phyloP scores from a whole-genome alignment of 106 monocot genomes.

The Narthecium ossifragum region DNA sequence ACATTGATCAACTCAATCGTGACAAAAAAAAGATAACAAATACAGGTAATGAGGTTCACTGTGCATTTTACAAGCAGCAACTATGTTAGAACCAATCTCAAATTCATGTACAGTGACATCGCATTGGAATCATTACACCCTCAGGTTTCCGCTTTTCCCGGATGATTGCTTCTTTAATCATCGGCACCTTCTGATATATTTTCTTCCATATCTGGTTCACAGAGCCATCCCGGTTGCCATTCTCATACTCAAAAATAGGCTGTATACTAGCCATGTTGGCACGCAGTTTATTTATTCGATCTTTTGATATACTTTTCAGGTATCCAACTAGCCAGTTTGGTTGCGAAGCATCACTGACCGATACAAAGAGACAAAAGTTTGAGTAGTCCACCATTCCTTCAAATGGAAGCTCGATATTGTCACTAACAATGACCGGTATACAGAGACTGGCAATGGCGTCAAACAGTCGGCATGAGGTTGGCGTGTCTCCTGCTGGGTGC shows the following conservation, averaged over 20 bases:
- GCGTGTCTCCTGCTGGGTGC: slow-evolving; percentile 96
- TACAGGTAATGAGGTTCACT: too few relatives aligned
- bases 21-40: too few relatives aligned
- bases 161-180: slow-evolving; percentile 54
- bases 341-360: slow-evolving; percentile 55
- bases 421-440: slow-evolving; percentile 85
- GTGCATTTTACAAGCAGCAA: too few relatives aligned
- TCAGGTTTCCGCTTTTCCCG: slow-evolving; percentile 73
- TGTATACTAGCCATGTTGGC: slow-evolving; percentile 63
- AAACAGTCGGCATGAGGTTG: slow-evolving; percentile 92
- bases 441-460: slow-evolving; percentile 88
- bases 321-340: slow-evolving; percentile 52
- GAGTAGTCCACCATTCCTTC: slow-evolving; percentile 92
- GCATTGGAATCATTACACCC: slow-evolving; percentile 49
- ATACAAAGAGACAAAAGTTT: slow-evolving; percentile 63
- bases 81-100: too few relatives aligned
- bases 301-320: slow-evolving; percentile 44
- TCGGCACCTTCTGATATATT: slow-evolving; percentile 60
- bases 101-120: slow-evolving; percentile 78
- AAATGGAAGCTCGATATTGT: slow-evolving; percentile 89
- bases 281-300: slow-evolving; percentile 33
- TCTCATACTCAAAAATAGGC: slow-evolving; percentile 70
- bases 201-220: slow-evolving; percentile 92
- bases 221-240: slow-evolving; percentile 50
- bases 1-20: too few relatives aligned